Base-by-base conservation (phyloP, 2,329 filamentous ascomycete species). In the Colletotrichum eleusines region DNA sequence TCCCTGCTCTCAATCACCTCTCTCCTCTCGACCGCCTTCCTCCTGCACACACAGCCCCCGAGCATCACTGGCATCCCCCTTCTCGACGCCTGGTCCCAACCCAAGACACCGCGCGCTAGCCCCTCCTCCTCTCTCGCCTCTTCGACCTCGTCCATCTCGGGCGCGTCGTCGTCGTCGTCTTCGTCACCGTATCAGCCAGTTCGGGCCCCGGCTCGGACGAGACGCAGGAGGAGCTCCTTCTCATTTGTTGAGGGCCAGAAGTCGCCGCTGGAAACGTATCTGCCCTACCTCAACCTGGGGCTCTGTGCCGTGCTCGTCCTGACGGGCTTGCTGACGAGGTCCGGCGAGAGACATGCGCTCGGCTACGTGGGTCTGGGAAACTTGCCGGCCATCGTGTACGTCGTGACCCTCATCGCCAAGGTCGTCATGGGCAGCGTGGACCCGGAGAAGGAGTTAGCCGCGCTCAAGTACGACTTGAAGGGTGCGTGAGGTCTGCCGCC, bases 351-450 rank as follows among this genome's bases (percentile, higher is more conserved):
- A 71, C 78, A 75, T 63, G 78, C 78, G 63, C 75, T 81, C 70
- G 77, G 79, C 18, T 82, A 81, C 76, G 76, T 80, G 75, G 82
- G 84, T 20, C 81, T 88, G 74, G 85, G 83, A 33, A 84, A 82
- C 64, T 74, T 91, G 61, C 89, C 90, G 0, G 83, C 81, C 0
- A 78, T 90, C 2, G 86, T 94, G 1, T 90, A 92, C 75, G 84
- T 74, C 0, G 83, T 92, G 26, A 85, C 90, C 7, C 75, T 94
- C 67, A 79, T 87, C 57, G 88, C 89, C 38, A 90, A 94, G 80
- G 80, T 88, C 62, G 84, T 92, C 76, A 90, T 94, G 87, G 86
- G 86, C 4, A 85, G 89, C 58, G 87, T 94, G 11, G 91, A 94
- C 80, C 87, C 92, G 6, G 90, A 88, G 76, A 81, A 83, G 72